phyloP scores from a whole-genome alignment of 352 stramenopile species.

The Thraustochytrium striatum region DNA sequence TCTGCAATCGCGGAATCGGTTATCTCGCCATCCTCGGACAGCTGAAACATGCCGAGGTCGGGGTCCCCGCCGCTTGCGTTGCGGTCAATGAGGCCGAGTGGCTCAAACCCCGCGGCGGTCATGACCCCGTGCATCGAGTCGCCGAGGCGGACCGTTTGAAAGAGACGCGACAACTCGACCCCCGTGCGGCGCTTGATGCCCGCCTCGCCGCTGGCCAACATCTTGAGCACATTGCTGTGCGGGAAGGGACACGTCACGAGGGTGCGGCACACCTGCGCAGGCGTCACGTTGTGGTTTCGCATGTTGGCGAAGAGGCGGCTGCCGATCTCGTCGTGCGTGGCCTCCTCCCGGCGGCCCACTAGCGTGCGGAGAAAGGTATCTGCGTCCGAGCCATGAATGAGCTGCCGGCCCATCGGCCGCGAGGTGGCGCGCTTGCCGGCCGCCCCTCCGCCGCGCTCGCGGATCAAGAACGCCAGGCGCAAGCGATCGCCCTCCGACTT shows the following conservation, averaged over 20 bases:
- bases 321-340: neutral
- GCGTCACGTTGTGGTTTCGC: neutral
- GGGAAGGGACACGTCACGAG: neutral
- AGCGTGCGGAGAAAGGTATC: neutral
- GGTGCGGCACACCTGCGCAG: neutral
- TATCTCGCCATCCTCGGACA: too few species aligned
- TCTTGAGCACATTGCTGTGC: neutral
- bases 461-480: neutral
- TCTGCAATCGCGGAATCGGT: too few species aligned
- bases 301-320: neutral
- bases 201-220: neutral
- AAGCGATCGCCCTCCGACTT: neutral
- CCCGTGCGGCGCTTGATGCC: neutral
- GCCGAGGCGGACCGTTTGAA: neutral
- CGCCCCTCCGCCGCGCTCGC: neutral
- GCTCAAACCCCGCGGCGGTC: neutral
- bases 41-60: constrained; percentile 1
- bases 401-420: neutral
- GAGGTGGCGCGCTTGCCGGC: neutral
- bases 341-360: neutral
- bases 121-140: neutral
- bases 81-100: neutral
- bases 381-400: neutral
- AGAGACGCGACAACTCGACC: neutral
- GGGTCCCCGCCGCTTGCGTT: neutral